phyloP scores from a whole-genome alignment of 768 basidiomycete species.

The Mycena pura region DNA sequence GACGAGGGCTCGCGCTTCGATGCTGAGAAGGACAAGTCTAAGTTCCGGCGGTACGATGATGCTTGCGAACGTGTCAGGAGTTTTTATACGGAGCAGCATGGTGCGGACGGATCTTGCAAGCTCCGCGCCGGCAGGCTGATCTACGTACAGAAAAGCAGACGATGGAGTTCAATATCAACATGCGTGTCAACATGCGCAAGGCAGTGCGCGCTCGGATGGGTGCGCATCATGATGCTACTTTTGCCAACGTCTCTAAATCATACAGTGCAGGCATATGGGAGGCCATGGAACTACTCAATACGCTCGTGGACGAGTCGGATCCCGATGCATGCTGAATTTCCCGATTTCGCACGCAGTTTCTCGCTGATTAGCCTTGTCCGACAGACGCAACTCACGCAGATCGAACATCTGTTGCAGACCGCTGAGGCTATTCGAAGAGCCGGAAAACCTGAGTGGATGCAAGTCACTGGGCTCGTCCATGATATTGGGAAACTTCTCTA shows the following conservation, averaged over 20 bases:
- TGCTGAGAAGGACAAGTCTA: conserved; percentile 65
- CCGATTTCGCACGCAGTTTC: neutral
- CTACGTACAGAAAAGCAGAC: conserved; percentile 78
- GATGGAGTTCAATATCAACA: conserved; percentile 80
- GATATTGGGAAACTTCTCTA: conserved; percentile 82
- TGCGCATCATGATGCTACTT: too few species aligned
- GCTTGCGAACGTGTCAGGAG: conserved; percentile 81
- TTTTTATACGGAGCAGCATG: conserved; percentile 83
- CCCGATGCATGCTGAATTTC: conserved; percentile 68
- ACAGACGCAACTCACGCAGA: conserved; percentile 81
- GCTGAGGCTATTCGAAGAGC: conserved; percentile 89
- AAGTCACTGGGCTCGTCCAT: conserved; percentile 69
- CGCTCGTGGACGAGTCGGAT: conserved; percentile 89
- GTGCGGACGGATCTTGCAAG: conserved; percentile 44
- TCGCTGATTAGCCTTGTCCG: neutral
- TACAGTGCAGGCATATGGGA: conserved; percentile 65
- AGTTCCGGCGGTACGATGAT: conserved; percentile 75
- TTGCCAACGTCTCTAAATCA: too few species aligned
- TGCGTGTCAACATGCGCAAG: conserved; percentile 76
- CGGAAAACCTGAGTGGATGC: conserved; percentile 93
- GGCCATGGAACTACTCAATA: conserved; percentile 87
- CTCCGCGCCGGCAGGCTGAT: neutral
- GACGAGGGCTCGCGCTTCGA: conserved; percentile 65
- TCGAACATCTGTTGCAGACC: conserved; percentile 90
- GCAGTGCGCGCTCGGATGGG: conserved; percentile 76